phyloP scores from a whole-genome alignment of 805 yeast genomes.

The Kregervanrija fluxuum region DNA sequence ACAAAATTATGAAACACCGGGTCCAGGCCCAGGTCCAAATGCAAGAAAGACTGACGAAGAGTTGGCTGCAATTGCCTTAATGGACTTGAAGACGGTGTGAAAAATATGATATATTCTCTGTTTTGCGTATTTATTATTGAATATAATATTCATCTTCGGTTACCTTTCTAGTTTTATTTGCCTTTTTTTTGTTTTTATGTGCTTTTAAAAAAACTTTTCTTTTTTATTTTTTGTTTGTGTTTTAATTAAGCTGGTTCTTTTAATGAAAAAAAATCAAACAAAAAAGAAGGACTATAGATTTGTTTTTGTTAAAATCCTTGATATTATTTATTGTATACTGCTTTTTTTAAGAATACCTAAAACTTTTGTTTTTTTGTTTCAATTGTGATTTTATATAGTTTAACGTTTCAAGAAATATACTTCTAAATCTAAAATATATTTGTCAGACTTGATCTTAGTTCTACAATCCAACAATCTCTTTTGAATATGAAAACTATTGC shows the following conservation, averaged over 20 bases:
- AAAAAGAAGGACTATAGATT: too few relatives aligned
- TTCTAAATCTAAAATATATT: too few relatives aligned
- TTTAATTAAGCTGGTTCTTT: too few relatives aligned
- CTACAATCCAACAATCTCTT: too few relatives aligned
- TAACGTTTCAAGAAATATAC: too few relatives aligned
- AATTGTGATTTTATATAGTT: not conserved
- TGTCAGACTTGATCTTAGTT: too few relatives aligned
- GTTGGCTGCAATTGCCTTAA: constrained; percentile 29
- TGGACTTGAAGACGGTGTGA: constrained; percentile 27
- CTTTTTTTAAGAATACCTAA: not conserved
- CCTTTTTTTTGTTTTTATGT: not conserved
- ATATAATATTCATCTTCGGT: not conserved
- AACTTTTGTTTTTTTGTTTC: not conserved
- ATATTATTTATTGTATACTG: not conserved
- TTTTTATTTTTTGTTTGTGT: too few relatives aligned
- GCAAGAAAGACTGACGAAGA: constrained; percentile 24
- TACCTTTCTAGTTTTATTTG: not conserved
- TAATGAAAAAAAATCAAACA: too few relatives aligned
- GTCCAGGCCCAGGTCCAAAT: constrained; percentile 4
- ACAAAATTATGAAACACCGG: constrained; percentile 3
- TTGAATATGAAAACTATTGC: too few relatives aligned
- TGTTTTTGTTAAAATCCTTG: not conserved
- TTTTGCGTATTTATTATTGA: not conserved
- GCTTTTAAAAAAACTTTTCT: not conserved
- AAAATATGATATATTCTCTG: not conserved